Percentiles rank a stretch among this genome's conserved stretches.
Evolutionary conservation across 305 asterid genomes (phyloP).

Genomic region (Caryopteris hybrid): DNA sequence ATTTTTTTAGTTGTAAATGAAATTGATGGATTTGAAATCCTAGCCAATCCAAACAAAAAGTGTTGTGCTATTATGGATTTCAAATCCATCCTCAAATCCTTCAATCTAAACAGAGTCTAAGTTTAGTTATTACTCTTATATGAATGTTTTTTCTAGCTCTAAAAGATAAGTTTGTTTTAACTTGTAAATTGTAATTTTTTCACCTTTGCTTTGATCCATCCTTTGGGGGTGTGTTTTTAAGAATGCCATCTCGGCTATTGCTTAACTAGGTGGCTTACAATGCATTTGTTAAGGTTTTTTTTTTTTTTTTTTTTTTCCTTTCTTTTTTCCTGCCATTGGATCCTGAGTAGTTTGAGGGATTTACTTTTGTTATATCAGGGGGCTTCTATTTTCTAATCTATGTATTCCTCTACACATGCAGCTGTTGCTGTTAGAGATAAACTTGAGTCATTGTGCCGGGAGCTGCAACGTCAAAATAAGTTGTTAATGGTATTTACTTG

Average conservation of each 20-base stretch:
- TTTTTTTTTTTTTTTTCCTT: too few relatives aligned
- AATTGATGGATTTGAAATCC: too few relatives aligned
- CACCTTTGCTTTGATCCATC: neutral
- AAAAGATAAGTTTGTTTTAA: neutral
- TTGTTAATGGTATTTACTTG: conserved; percentile 61
- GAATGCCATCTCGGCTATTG: neutral
- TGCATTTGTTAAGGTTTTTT: neutral
- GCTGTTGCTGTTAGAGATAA: conserved; percentile 88
- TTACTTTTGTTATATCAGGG: neutral
- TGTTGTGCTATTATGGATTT: too few relatives aligned
- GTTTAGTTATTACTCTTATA: neutral
- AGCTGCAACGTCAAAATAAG: conserved; percentile 96
- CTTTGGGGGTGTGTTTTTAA: neutral
- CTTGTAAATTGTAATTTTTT: neutral
- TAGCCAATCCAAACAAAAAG: too few relatives aligned
- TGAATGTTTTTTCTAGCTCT: neutral
- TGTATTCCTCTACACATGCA: conserved; percentile 39
- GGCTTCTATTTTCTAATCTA: conserved; percentile 6
- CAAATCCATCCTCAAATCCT: too few relatives aligned
- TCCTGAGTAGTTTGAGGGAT: neutral
- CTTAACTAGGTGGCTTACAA: conserved; percentile 2
- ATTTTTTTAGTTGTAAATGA: too few relatives aligned
- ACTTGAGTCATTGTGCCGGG: conserved; percentile 96
- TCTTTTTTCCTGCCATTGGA: neutral
- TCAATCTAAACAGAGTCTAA: too few relatives aligned